Conservation (phyloP, 352 stramenopile genomes). For the Globisporangium polare region DNA sequence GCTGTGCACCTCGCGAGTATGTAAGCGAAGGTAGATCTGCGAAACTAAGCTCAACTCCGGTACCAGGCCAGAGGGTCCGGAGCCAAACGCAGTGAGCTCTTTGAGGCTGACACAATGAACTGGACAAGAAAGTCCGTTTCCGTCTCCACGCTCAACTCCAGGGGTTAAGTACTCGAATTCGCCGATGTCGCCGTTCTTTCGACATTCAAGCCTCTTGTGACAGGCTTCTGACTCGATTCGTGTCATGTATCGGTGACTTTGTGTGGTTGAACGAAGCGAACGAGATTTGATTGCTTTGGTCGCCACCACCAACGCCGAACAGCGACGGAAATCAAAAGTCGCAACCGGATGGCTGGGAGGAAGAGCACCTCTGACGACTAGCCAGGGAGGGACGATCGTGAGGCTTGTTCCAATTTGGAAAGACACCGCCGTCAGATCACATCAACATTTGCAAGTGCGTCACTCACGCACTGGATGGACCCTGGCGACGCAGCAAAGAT, state of each 20-base stretch:
- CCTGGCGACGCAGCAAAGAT: neutral
- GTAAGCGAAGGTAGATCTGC: too few relatives aligned
- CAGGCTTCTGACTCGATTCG: too few relatives aligned
- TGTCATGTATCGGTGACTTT: too few relatives aligned
- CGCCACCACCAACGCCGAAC: too few relatives aligned
- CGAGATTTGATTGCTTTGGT: too few relatives aligned
- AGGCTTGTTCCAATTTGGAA: constrained; percentile 1
- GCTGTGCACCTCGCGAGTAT: too few relatives aligned
- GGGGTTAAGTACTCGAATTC: neutral
- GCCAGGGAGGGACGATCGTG: neutral
- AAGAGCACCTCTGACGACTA: neutral
- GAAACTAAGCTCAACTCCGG: too few relatives aligned
- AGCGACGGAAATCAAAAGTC: too few relatives aligned
- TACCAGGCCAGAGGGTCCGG: too few relatives aligned
- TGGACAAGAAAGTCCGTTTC: neutral
- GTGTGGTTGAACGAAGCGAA: too few relatives aligned
- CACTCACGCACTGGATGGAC: neutral
- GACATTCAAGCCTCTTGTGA: neutral
- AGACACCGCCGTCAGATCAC: neutral
- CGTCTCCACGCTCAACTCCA: neutral
- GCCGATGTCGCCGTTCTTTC: neutral
- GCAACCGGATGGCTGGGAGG: too few relatives aligned
- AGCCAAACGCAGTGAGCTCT: too few relatives aligned
- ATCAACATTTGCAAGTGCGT: constrained; percentile 4
- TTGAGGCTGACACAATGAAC: neutral